Evolutionary conservation across 2,329 filamentous ascomycete species (phyloP), one percentile per base, ranked within the genome.

Genomic region (Cladophialophora immunda): DNA sequence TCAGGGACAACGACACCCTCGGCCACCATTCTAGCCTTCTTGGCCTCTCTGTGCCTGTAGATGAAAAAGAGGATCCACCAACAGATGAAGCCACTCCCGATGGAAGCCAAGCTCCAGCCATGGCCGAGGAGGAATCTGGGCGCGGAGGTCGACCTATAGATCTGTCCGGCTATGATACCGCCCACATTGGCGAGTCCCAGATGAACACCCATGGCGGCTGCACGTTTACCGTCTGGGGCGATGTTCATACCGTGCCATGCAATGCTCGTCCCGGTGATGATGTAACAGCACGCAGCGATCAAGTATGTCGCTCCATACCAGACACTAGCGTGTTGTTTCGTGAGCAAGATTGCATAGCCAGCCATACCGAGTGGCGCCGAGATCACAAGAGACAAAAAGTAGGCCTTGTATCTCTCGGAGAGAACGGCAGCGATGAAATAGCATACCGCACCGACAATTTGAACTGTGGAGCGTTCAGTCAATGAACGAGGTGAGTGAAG

Each of bases 191-290:
- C 83, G 0, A 85, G 77, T 0, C 82, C 83, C 61, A 83, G 79
- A 11, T 83, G 79, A 25, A 82, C 71, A 1, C 82, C 81, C 13
- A 85, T 79, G 2, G 79, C 81, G 0, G 83, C 78, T 0, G 83
- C 82, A 11, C 83, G 58, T 76, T 93, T 93, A 11, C 90, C 90
- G 70, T 93, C 81, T 0, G 80, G 81, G 3, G 81, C 81, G 1
- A 80, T 75, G 45, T 84, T 85, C 52, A 82, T 81, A 17, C 81
- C 83, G 6, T 84, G 72, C 83, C 83, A 85, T 30, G 81, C 81
- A 1, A 80, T 68, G 66, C 80, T 83, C 34, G 80, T 73, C 1
- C 85, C 85, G 0, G 82, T 79, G 0, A 80, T 80, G 8, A 78
- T 81, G 65, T 85, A 86, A 1, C 82, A 79, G 2, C 81, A 79